A percentile compares a stretch with the other conserved stretches of the same genome.
phyloP scores from a whole-genome alignment of 495 filamentous ascomycete species.

The Hapsidospora chrysogenum region DNA sequence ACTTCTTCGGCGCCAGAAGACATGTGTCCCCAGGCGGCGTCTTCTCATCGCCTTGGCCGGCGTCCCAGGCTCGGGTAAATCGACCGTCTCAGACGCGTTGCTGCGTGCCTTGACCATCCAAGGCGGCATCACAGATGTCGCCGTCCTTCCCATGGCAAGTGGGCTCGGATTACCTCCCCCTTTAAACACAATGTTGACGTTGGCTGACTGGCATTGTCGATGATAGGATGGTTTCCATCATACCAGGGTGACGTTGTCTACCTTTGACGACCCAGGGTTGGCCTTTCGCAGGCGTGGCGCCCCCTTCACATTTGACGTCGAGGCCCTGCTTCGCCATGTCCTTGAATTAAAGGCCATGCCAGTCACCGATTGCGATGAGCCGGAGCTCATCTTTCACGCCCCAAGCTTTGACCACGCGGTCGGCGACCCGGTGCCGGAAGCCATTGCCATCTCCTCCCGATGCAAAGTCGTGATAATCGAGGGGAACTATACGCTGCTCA shows the following conservation, averaged over 20 bases:
- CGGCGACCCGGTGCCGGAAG: constrained; percentile 5
- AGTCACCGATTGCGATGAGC: not conserved
- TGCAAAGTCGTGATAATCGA: constrained; percentile 4
- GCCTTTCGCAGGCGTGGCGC: constrained; percentile 13
- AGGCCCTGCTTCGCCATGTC: constrained; percentile 14
- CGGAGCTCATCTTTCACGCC: not conserved
- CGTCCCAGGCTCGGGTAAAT: constrained; percentile 29
- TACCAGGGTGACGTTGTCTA: not conserved
- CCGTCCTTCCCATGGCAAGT: not conserved
- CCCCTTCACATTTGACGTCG: constrained; percentile 22
- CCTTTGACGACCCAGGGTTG: not conserved
- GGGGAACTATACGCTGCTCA: constrained; percentile 6
- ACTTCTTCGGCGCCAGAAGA: not conserved
- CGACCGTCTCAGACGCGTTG: constrained; percentile 23
- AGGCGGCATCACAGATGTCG: not conserved
- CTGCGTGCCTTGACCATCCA: constrained; percentile 10
- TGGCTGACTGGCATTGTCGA: not conserved
- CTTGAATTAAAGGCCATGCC: not conserved
- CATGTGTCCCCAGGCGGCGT: not conserved
- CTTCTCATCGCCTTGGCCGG: constrained; percentile 22
- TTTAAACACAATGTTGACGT: no score
- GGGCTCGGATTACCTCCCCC: no score
- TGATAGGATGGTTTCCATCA: not conserved
- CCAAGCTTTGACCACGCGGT: constrained; percentile 8
- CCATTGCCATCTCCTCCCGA: not conserved